phyloP scores from a whole-genome alignment of 805 yeast genomes.

The Candida namnaoensis region DNA sequence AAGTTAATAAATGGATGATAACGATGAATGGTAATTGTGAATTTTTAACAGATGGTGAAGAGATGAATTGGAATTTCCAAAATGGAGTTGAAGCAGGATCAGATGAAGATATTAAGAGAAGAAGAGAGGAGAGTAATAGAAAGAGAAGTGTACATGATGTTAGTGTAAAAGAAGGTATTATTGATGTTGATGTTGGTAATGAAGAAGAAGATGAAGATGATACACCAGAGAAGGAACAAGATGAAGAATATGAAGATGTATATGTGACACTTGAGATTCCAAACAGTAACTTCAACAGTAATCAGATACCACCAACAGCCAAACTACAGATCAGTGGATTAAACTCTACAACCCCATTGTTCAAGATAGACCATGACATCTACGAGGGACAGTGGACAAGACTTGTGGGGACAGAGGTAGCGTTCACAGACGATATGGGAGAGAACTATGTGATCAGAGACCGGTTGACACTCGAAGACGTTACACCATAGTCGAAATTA shows the following conservation, averaged over 20 bases:
- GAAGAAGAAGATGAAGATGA: conserved; percentile 2
- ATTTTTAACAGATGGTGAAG: conserved; percentile 72
- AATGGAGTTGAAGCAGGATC: conserved; percentile 82
- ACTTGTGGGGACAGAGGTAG: conserved; percentile 70
- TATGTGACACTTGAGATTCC: conserved; percentile 49
- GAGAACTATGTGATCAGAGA: conserved; percentile 12
- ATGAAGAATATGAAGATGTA: conserved; percentile 34
- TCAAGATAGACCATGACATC: conserved; percentile 48
- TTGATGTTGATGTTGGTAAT: conserved; percentile 4
- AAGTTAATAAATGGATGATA: conserved; percentile 43
- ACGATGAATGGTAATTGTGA: conserved; percentile 66
- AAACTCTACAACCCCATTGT: conserved; percentile 43
- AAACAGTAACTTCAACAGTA: conserved; percentile 20
- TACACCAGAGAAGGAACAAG: background rate
- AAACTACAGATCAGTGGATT: conserved; percentile 49
- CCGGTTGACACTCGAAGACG: conserved; percentile 14
- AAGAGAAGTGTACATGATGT: background rate
- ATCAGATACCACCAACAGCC: conserved; percentile 27
- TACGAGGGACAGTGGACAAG: conserved; percentile 73
- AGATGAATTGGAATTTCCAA: conserved; percentile 88
- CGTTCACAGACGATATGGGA: conserved; percentile 17
- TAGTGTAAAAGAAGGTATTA: background rate
- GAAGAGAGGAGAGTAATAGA: conserved; percentile 21
- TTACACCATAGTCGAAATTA: conserved; percentile 7
- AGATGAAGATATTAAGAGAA: conserved; percentile 67